Percentiles rank a stretch among this genome's conserved stretches.
Conservation (phyloP, 495 filamentous ascomycete genomes). For the Bacidia gigantensis region DNA sequence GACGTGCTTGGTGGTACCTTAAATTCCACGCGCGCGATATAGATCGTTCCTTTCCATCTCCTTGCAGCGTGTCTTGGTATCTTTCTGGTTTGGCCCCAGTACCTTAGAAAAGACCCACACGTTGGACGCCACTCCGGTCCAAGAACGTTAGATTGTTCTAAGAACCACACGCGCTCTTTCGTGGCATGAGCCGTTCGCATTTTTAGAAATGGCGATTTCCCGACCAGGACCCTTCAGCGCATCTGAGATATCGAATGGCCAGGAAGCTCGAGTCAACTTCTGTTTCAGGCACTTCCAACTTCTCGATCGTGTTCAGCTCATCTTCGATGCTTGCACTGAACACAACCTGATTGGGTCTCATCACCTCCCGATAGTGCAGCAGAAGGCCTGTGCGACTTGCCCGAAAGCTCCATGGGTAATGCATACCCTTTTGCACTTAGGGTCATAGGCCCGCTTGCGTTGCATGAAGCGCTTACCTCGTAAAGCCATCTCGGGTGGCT, state of each 20-base stretch:
- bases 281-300: slow-evolving; percentile 1
- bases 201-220: slow-evolving; percentile 3
- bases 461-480: background rate
- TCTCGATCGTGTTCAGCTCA: background rate
- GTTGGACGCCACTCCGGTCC: slow-evolving; percentile 5
- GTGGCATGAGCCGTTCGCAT: background rate
- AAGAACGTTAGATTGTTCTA: slow-evolving; percentile 5
- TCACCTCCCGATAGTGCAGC: background rate
- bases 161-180: background rate
- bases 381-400: slow-evolving; percentile 4
- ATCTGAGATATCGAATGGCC: background rate
- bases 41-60: background rate
- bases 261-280: background rate
- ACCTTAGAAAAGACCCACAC: slow-evolving; percentile 4
- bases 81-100: background rate
- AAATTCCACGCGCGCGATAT: background rate
- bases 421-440: background rate
- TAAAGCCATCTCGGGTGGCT: background rate
- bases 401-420: background rate
- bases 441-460: background rate
- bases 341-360: background rate
- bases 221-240: slow-evolving; percentile 2
- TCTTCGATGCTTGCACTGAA: background rate
- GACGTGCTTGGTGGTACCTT: too few species aligned
- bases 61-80: background rate